phyloP scores from a whole-genome alignment of 78 protist species.

The Chrysochromulina parva region DNA sequence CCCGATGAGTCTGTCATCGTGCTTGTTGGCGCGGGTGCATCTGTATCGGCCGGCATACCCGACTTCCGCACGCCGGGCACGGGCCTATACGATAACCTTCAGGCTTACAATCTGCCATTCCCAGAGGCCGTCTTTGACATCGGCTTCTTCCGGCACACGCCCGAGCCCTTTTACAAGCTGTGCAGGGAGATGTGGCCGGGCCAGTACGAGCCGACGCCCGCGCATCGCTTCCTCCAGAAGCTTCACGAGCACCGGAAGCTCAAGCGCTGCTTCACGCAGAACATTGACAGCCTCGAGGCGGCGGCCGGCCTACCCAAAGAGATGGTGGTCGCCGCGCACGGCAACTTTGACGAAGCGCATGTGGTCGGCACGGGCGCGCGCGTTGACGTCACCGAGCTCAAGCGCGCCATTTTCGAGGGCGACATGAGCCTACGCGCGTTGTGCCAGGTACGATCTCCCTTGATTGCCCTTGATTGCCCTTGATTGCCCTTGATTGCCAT shows the following conservation, averaged over 20 bases:
- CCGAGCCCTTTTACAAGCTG: neutral
- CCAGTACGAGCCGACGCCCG: slow-evolving; percentile 66
- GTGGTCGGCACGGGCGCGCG: slow-evolving; percentile 14
- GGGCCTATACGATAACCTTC: slow-evolving; percentile 1
- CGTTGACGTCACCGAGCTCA: neutral
- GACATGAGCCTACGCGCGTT: too few species aligned
- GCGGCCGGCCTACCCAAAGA: slow-evolving; percentile 56
- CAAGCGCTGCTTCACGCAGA: slow-evolving; percentile 85
- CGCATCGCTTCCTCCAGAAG: slow-evolving; percentile 76
- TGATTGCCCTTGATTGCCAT: too few species aligned
- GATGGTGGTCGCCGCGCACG: slow-evolving; percentile 83
- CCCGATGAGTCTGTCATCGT: neutral
- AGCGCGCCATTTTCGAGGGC: too few species aligned
- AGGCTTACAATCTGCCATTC: slow-evolving; percentile 8
- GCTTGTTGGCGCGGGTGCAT: neutral
- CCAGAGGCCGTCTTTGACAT: slow-evolving; percentile 31
- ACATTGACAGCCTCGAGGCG: slow-evolving; percentile 88
- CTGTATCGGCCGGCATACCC: neutral
- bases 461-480: too few species aligned
- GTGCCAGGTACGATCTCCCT: too few species aligned
- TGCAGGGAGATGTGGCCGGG: slow-evolving; percentile 2
- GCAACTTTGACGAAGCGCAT: slow-evolving; percentile 62
- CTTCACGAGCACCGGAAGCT: slow-evolving; percentile 60
- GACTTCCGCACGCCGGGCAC: slow-evolving; percentile 39
- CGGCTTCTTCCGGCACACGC: neutral